Base-by-base conservation (phyloP, 2,329 filamentous ascomycete species). In the Phaeosphaeriaceae sp. region DNA sequence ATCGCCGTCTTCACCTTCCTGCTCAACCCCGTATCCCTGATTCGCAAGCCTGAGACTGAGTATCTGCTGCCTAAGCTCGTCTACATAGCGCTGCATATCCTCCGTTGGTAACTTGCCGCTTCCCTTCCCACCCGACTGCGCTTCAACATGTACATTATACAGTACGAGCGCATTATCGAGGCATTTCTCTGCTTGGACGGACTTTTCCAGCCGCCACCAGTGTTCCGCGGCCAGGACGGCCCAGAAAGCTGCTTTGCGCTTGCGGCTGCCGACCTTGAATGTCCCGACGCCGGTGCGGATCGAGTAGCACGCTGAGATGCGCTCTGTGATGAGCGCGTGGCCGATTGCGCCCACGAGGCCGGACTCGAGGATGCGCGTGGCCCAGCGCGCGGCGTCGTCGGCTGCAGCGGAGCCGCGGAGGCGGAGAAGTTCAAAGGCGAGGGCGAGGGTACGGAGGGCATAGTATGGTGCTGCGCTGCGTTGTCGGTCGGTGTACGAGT, bases 201-300 rank as follows among this genome's bases (percentile, higher is more conserved):
- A 88, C 71, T 94, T 93, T 33, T 86, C 87, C 61, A 93, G 86
- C 51, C 85, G 85, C 54, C 94, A 82, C 95, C 95, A 99, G 1
- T 88, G 85, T 68, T 97, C 91, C 0, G 93, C 89, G 1, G 91
- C 90, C 41, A 97, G 84, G 21, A 95, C 84, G 65, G 89, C 90
- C 93, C 93, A 99, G 63, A 96, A 86, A 0, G 91, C 95, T 1
- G 93, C 91, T 81, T 97, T 99, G 49, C 95, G 85, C 58, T 85
- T 85, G 60, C 94, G 85, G 9, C 85, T 84, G 17, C 93, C 93
- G 83, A 89, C 91, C 40, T 81, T 81, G 59, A 88, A 85, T 9
- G 85, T 86, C 1, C 89, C 89, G 3, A 88, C 79, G 2, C 91
- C 89, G 24, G 84, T 84, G 65, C 91, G 91, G 2, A 90, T 88